Conservation (phyloP, 257 asterid genomes). For the Solanum peruvianum region DNA sequence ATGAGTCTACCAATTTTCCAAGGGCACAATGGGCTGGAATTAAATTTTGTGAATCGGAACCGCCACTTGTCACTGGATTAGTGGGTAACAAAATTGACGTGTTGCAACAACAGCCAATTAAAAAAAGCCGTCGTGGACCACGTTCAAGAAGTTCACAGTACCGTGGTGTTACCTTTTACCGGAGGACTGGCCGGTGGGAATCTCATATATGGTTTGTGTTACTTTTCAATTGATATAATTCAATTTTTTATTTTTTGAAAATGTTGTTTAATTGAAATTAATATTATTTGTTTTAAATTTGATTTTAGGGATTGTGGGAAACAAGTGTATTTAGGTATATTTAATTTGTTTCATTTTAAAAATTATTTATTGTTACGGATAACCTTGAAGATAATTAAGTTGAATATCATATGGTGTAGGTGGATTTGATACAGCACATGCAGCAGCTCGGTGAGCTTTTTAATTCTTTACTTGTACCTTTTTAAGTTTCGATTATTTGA, state of each 20-base stretch:
- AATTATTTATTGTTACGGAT: not conserved
- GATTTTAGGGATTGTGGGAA: constrained; percentile 93
- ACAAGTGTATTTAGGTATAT: constrained; percentile 81
- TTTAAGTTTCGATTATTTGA: not conserved
- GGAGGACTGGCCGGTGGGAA: constrained; percentile 60
- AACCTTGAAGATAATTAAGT: not conserved
- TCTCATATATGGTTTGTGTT: constrained; percentile 39
- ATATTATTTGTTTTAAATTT: not conserved
- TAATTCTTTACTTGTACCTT: not conserved
- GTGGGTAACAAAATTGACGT: constrained; percentile 17
- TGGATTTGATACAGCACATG: constrained; percentile 96
- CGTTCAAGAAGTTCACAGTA: constrained; percentile 49
- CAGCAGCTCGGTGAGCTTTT: constrained; percentile 80
- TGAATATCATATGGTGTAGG: constrained; percentile 26
- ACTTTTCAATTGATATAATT: not conserved
- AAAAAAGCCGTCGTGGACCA: constrained; percentile 53
- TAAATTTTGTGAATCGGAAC: constrained; percentile 56
- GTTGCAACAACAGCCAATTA: constrained; percentile 25
- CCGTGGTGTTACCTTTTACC: constrained; percentile 50
- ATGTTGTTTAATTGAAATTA: not conserved
- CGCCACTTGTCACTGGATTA: constrained; percentile 13
- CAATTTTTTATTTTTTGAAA: too few relatives aligned
- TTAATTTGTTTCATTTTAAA: not conserved
- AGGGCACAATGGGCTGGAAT: constrained; percentile 95
- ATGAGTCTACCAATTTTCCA: constrained; percentile 35